These are phyloP conservation scores for Sporopachydermia quercuum DNA, from an alignment of 805 yeast species.

Conservation along the genomic window DNA sequence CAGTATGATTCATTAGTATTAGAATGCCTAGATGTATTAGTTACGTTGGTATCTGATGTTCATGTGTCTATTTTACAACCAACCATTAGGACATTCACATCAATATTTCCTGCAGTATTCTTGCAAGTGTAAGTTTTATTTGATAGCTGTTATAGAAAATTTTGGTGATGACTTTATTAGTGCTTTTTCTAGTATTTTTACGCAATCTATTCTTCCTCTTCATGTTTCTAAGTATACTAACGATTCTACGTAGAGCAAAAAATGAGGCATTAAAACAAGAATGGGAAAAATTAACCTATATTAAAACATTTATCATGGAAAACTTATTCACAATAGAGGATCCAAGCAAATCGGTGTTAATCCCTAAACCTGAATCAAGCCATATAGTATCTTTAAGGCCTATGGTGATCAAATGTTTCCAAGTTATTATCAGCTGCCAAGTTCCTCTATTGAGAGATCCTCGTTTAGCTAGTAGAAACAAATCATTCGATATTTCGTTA, in stretches of 20 bases:
- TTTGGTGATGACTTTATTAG: too few relatives aligned
- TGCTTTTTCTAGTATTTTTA: too few relatives aligned
- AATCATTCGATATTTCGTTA: slow-evolving; percentile 27
- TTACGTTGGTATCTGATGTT: not conserved
- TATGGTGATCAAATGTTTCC: slow-evolving; percentile 7
- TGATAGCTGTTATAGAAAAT: too few relatives aligned
- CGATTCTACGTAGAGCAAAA: not conserved
- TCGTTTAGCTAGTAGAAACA: slow-evolving; percentile 9
- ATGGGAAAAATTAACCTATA: not conserved
- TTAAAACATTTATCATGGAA: not conserved
- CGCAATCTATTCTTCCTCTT: too few relatives aligned
- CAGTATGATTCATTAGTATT: not conserved
- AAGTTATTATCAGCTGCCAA: slow-evolving; percentile 28
- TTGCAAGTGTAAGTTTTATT: not conserved
- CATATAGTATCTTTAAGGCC: slow-evolving; percentile 11
- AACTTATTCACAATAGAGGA: not conserved
- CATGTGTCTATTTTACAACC: not conserved
- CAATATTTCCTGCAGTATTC: not conserved
- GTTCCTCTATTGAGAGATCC: slow-evolving; percentile 25
- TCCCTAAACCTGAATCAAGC: slow-evolving; percentile 8
- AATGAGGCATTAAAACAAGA: not conserved
- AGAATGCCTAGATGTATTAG: not conserved
- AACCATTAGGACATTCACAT: not conserved
- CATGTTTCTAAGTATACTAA: not conserved
- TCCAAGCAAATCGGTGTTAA: not conserved